Base-by-base conservation (phyloP, 305 asterid genomes). In the Fraxinus paxiana region DNA sequence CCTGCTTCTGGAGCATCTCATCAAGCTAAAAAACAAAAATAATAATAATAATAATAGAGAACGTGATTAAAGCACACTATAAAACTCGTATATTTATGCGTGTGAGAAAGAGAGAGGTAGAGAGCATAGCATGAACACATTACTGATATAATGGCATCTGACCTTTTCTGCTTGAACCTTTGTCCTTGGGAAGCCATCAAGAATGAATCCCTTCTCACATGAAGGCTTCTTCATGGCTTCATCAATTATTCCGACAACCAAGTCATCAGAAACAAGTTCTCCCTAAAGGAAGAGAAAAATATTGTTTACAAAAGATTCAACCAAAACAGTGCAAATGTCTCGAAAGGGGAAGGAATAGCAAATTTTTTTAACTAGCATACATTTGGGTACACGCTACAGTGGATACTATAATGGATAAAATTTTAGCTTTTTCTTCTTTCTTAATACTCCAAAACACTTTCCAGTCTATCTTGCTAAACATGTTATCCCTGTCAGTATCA, bases 111-210 rank as follows among this genome's bases (percentile, higher is more conserved):
- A 59, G 70, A 20, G 13, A 22, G 1, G 28, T 17, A 48, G 22
- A 48, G 61, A 51, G 61, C 22, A 51, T 51, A 51, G 61, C 20
- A 48, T 4, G 37, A 7, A 74, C 5, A 35, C 6, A 33, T 13
- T 56, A 80, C 79, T 83, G 81, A 77, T 79, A 80, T n/a, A 76
- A 13, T 22, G 38, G 0, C 33, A 75, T 22, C 30, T 22, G 5
- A 91, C 95, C 98, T 92, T 94, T 82, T 93, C 91, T 2, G 98
- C 98, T 88, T 94, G 98, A 81, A 82, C 95, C 67, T 90, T 92
- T 75, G 98, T 93, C 85, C 98, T 90, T 4, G 98, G 98, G 82
- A 94, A 94, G 73, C 98, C 98, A 82, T 94, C 98, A 79, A 94
- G 98, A 84, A 94, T 93, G 81, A 94, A 93, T 30, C 98, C 98